Conservation (phyloP, 352 stramenopile genomes). For the Bremia lactucae region DNA sequence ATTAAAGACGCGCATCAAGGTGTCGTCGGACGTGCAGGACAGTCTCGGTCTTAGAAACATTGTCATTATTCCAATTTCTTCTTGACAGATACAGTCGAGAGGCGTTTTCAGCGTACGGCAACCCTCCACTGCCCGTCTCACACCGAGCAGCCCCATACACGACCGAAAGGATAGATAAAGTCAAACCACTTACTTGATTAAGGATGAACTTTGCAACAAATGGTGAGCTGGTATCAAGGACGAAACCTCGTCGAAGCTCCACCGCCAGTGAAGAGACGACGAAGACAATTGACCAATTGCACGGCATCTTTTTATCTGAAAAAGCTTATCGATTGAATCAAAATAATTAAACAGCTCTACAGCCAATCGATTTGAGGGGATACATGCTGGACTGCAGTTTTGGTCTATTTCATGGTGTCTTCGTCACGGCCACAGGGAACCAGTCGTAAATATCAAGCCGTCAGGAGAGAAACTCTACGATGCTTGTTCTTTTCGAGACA, state of each 20-base stretch:
- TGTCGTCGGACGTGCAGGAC: slow-evolving; percentile 64
- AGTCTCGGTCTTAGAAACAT: slow-evolving; percentile 86
- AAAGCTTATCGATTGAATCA: slow-evolving; percentile 11
- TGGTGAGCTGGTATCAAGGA: slow-evolving; percentile 10
- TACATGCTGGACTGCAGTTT: not conserved
- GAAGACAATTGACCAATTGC: not conserved
- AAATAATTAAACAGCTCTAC: slow-evolving; percentile 8
- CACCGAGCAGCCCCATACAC: slow-evolving; percentile 11
- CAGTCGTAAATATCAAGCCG: slow-evolving; percentile 27
- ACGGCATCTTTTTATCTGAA: not conserved
- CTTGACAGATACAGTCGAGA: slow-evolving; percentile 14
- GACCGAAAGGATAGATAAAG: slow-evolving; percentile 6
- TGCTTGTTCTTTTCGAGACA: slow-evolving; percentile 99
- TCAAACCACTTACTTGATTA: slow-evolving; percentile 66
- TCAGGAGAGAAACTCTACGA: slow-evolving; percentile 26
- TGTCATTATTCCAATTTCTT: slow-evolving; percentile 28
- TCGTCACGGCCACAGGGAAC: slow-evolving; percentile 7
- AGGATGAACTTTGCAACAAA: slow-evolving; percentile 85
- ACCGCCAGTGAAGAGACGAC: slow-evolving; percentile 33
- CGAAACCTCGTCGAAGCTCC: slow-evolving; percentile 3
- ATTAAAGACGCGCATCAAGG: slow-evolving; percentile 10
- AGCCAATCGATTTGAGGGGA: slow-evolving; percentile 25
- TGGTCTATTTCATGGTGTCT: not conserved
- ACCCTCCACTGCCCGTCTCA: slow-evolving; percentile 1
- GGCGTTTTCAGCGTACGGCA: not conserved